phyloP scores from a whole-genome alignment of 306 rosid species.

The Crotalaria pallida region DNA sequence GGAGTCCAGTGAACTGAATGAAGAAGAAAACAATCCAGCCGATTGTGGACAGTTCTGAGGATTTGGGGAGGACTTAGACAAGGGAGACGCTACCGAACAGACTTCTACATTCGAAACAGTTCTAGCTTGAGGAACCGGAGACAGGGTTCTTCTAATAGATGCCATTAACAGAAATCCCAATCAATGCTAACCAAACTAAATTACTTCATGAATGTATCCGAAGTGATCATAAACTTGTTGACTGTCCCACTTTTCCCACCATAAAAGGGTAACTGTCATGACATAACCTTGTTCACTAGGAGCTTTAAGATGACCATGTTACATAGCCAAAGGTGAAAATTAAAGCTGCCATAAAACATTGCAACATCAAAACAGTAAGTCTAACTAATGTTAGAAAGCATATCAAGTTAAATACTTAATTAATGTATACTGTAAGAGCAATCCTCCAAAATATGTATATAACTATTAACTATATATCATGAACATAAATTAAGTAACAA shows the following conservation, averaged over 20 bases:
- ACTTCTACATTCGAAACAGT: conserved; percentile 46
- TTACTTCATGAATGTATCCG: background rate
- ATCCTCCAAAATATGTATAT: background rate
- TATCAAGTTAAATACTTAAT: background rate
- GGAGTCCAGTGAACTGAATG: conserved; percentile 36
- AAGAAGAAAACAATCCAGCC: conserved; percentile 38
- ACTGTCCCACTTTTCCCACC: conserved; percentile 22
- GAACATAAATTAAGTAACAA: background rate
- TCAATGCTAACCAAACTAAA: conserved; percentile 1
- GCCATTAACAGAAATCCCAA: conserved; percentile 47
- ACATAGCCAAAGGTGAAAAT: conserved; percentile 5
- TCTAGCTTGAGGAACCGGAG: conserved; percentile 73
- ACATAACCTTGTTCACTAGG: background rate
- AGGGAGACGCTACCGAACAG: conserved; percentile 66
- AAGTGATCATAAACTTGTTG: background rate
- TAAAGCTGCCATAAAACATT: conserved; percentile 21
- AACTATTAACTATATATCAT: too few relatives aligned
- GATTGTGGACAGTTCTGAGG: conserved; percentile 45
- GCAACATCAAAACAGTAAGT: conserved; percentile 2
- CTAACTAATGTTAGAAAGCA: conserved; percentile 5
- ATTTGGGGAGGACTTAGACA: conserved; percentile 60
- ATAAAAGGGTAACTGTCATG: conserved; percentile 10
- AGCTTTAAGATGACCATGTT: conserved; percentile 14
- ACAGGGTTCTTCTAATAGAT: conserved; percentile 74
- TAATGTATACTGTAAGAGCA: background rate